phyloP scores from a whole-genome alignment of 1,284 basidiomycete species.

The Apiotrichum gracile region DNA sequence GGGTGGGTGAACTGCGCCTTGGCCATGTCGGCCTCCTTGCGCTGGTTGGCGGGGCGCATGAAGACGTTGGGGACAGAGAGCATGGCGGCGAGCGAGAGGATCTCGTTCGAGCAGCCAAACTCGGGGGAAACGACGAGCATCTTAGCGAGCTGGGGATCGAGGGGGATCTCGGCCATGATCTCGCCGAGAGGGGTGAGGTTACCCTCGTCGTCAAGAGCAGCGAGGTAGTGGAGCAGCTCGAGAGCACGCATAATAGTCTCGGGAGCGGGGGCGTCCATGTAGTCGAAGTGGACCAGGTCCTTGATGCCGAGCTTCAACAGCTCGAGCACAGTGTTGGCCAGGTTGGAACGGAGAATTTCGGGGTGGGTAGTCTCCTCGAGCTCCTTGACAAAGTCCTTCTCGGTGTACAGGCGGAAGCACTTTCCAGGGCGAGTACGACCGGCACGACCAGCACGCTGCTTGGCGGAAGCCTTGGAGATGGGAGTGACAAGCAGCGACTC shows the following conservation, averaged over 20 bases:
- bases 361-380: constrained; percentile 95
- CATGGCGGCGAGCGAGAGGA: constrained; percentile 93
- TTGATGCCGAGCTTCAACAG: constrained; percentile 89
- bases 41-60: constrained; percentile 79
- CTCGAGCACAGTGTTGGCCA: constrained; percentile 91
- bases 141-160: constrained; percentile 95
- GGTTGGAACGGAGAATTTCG: constrained; percentile 85
- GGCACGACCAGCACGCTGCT: constrained; percentile 93
- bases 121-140: constrained; percentile 91
- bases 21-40: constrained; percentile 86
- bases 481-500: constrained; percentile 90
- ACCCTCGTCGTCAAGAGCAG: constrained; percentile 91
- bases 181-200: constrained; percentile 78
- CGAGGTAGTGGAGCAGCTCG: constrained; percentile 87
- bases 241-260: constrained; percentile 97
- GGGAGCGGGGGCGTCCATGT: constrained; percentile 93
- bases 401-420: constrained; percentile 95
- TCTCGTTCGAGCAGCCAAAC: constrained; percentile 94
- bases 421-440: constrained; percentile 94
- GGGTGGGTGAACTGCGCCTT: constrained; percentile 85
- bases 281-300: constrained; percentile 89
- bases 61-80: constrained; percentile 88
- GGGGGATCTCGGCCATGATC: constrained; percentile 96
- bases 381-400: constrained; percentile 93
- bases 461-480: constrained; percentile 93